Percentiles rank a stretch among this genome's conserved stretches.
These are phyloP conservation scores for Pelargonium myrrhifolium DNA, from an alignment of 441 rosid genomes.

Conservation along the genomic window DNA sequence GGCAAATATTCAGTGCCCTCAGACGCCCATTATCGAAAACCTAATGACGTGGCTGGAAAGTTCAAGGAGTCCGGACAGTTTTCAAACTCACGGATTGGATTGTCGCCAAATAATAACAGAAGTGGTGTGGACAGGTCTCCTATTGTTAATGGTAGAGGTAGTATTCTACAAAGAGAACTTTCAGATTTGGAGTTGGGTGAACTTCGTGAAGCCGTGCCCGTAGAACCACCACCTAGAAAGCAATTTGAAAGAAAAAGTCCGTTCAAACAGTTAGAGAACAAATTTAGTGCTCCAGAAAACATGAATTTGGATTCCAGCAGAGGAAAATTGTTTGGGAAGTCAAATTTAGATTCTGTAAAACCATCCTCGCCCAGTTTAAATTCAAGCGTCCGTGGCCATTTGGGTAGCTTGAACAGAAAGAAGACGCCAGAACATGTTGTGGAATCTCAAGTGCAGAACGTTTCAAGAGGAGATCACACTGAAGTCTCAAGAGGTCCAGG, in stretches of 20 bases:
- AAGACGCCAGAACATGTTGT: constrained; percentile 34
- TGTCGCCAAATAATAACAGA: constrained; percentile 47
- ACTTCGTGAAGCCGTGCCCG: constrained; percentile 62
- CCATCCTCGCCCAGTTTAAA: too few species aligned
- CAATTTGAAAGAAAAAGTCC: constrained; percentile 59
- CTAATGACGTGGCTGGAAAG: constrained; percentile 46
- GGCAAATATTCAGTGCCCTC: constrained; percentile 40
- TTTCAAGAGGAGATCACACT: constrained; percentile 33
- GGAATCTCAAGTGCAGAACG: constrained; percentile 47
- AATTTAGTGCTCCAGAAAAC: constrained; percentile 50
- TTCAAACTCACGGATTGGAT: constrained; percentile 35
- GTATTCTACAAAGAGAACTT: constrained; percentile 60
- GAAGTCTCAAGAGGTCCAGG: constrained; percentile 21
- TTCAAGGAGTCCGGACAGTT: constrained; percentile 44
- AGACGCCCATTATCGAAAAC: constrained; percentile 42
- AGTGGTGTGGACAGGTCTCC: constrained; percentile 31
- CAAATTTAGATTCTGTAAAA: constrained; percentile 31
- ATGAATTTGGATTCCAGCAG: constrained; percentile 40
- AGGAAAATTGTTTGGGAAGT: constrained; percentile 52
- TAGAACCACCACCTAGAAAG: constrained; percentile 43
- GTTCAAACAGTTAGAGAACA: constrained; percentile 47
- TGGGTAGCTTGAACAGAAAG: too few species aligned
- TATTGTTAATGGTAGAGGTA: constrained; percentile 39
- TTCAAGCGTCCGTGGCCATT: too few species aligned
- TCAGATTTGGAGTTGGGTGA: constrained; percentile 93